Conservation (phyloP, 441 rosid genomes). For the Erysimum cheiri region DNA sequence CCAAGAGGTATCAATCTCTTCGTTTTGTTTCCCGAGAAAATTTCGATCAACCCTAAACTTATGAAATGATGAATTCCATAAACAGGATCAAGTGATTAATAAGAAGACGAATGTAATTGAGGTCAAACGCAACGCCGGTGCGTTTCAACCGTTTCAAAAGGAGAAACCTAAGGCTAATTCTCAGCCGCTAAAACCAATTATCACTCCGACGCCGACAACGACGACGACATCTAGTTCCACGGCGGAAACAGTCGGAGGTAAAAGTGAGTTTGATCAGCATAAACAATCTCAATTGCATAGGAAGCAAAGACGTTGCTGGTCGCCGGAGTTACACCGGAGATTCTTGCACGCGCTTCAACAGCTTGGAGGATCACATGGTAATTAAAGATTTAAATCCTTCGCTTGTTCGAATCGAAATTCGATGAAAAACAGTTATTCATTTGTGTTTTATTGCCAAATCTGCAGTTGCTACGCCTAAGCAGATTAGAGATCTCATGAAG, state of each 20-base stretch:
- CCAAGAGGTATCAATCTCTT: slow-evolving; percentile 42
- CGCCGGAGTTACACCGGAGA: slow-evolving; percentile 79
- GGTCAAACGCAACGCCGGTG: slow-evolving; percentile 68
- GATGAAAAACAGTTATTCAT: not conserved
- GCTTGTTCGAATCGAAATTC: not conserved
- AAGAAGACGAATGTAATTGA: slow-evolving; percentile 45
- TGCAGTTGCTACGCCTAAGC: slow-evolving; percentile 90
- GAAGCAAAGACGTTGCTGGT: slow-evolving; percentile 86
- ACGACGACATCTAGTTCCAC: slow-evolving; percentile 37
- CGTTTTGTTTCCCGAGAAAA: too few relatives aligned
- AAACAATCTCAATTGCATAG: slow-evolving; percentile 41
- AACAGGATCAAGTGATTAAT: slow-evolving; percentile 9
- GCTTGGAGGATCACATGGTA: slow-evolving; percentile 92
- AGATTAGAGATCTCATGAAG: slow-evolving; percentile 89
- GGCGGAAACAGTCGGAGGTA: slow-evolving; percentile 19
- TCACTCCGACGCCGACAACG: slow-evolving; percentile 4
- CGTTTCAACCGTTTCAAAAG: slow-evolving; percentile 53
- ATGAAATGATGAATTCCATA: not conserved
- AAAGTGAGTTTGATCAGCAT: slow-evolving; percentile 29
- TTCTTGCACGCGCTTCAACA: slow-evolving; percentile 82
- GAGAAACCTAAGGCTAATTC: slow-evolving; percentile 47
- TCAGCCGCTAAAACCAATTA: slow-evolving; percentile 39
- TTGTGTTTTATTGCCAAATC: not conserved
- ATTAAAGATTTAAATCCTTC: not conserved
- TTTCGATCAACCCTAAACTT: not conserved